Evolutionary conservation across 352 stramenopile species (phyloP).

Genomic region (Phytophthora cactorum): DNA sequence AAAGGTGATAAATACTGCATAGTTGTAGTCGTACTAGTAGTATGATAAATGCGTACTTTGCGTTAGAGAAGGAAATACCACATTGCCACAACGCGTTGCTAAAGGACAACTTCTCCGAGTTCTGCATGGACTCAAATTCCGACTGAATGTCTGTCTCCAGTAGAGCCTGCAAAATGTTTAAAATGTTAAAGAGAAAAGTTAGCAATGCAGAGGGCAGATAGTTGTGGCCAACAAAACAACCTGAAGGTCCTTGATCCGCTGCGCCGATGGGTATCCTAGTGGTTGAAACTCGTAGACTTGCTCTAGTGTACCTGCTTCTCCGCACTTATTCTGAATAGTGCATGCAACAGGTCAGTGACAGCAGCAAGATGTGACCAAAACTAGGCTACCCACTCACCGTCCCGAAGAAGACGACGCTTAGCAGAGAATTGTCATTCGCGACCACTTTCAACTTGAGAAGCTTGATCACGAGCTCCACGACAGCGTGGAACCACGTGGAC

Average conservation of each 20-base stretch:
- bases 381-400: constrained; percentile 44
- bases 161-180: constrained; percentile 36
- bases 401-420: constrained; percentile 82
- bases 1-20: constrained; percentile 5
- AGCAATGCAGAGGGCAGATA: neutral
- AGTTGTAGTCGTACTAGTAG: neutral
- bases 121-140: constrained; percentile 65
- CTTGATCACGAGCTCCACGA: constrained; percentile 71
- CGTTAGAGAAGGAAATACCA: constrained; percentile 79
- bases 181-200: neutral
- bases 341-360: neutral
- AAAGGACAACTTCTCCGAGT: constrained; percentile 65
- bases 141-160: constrained; percentile 50
- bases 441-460: constrained; percentile 83
- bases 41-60: constrained; percentile 52
- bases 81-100: constrained; percentile 88
- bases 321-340: constrained; percentile 53
- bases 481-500: constrained; percentile 76
- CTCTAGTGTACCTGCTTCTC: constrained; percentile 64
- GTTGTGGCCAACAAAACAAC: constrained; percentile 2
- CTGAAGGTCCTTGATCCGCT: constrained; percentile 81
- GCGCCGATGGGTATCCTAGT: constrained; percentile 72
- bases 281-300: constrained; percentile 80
- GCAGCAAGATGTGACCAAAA: neutral
- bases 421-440: constrained; percentile 78